Conservation (phyloP, 441 rosid species). For the Raphanus hybrid region DNA sequence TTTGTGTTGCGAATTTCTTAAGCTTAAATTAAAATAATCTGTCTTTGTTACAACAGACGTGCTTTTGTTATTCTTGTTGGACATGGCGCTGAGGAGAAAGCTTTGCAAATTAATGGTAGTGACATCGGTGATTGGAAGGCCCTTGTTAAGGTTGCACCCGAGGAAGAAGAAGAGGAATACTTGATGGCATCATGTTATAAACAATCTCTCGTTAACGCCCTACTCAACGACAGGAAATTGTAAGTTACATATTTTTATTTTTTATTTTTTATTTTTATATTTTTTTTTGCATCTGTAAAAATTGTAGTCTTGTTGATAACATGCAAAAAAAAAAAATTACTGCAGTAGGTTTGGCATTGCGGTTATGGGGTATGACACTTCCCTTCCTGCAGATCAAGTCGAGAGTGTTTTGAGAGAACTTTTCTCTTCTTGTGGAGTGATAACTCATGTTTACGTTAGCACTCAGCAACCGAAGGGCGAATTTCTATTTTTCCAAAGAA, state of each 20-base stretch:
- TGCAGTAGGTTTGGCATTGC: background rate
- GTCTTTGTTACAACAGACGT: background rate
- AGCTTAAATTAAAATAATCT: background rate
- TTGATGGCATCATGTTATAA: background rate
- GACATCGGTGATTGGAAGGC: background rate
- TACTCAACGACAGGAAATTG: background rate
- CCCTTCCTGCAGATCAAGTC: background rate
- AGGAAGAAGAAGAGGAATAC: background rate
- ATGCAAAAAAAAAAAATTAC: background rate
- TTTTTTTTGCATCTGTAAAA: no score
- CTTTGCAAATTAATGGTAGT: background rate
- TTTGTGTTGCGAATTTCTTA: background rate
- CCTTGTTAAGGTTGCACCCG: background rate
- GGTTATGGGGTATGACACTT: background rate
- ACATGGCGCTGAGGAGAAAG: background rate
- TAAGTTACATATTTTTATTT: background rate
- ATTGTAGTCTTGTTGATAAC: background rate
- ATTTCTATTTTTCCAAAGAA: background rate
- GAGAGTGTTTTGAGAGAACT: background rate
- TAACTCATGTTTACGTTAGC: background rate
- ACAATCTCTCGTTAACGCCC: background rate
- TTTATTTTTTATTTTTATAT: no score
- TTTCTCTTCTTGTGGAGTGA: background rate
- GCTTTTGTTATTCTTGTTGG: background rate
- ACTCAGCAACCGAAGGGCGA: background rate